Evolutionary conservation across 2,329 filamentous ascomycete species (phyloP).

Genomic region (Botrytis pseudocinerea): DNA sequence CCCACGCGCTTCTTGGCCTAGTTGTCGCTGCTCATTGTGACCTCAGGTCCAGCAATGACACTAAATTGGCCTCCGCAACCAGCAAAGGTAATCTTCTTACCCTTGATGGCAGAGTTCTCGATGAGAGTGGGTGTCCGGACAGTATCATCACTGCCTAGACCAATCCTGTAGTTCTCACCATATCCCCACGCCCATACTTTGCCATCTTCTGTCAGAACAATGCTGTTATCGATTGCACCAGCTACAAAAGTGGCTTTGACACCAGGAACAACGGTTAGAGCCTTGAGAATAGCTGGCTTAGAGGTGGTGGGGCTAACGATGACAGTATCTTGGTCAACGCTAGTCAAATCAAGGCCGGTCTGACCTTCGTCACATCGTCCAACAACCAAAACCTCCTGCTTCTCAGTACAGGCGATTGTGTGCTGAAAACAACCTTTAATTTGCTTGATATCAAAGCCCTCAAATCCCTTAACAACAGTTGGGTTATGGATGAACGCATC

Average conservation of each 20-base stretch:
- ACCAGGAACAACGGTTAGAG: constrained; percentile 56
- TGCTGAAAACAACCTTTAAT: constrained; percentile 77
- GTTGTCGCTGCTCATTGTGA: not conserved
- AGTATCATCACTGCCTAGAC: constrained; percentile 74
- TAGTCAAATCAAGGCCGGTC: constrained; percentile 56
- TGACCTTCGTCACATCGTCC: constrained; percentile 58
- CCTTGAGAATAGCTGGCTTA: constrained; percentile 65
- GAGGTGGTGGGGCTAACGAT: constrained; percentile 61
- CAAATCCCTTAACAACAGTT: constrained; percentile 2
- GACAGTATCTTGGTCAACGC: constrained; percentile 57
- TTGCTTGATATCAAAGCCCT: constrained; percentile 1
- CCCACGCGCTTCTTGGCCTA: not conserved
- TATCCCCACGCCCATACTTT: constrained; percentile 79
- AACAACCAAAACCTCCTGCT: constrained; percentile 61
- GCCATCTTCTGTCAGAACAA: constrained; percentile 68
- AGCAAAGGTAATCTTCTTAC: constrained; percentile 71
- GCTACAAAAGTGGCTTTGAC: constrained; percentile 47
- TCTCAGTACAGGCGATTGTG: constrained; percentile 62
- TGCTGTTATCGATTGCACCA: constrained; percentile 69
- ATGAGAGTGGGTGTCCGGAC: constrained; percentile 76
- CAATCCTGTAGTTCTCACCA: constrained; percentile 76
- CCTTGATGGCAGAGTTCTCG: constrained; percentile 79
- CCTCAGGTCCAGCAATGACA: constrained; percentile 51
- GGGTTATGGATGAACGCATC: constrained; percentile 59
- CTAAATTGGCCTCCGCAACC: constrained; percentile 83